Percentiles rank a stretch among this genome's conserved stretches.
phyloP scores from a whole-genome alignment of 2,329 filamentous ascomycete genomes.

The Alternaria solani region DNA sequence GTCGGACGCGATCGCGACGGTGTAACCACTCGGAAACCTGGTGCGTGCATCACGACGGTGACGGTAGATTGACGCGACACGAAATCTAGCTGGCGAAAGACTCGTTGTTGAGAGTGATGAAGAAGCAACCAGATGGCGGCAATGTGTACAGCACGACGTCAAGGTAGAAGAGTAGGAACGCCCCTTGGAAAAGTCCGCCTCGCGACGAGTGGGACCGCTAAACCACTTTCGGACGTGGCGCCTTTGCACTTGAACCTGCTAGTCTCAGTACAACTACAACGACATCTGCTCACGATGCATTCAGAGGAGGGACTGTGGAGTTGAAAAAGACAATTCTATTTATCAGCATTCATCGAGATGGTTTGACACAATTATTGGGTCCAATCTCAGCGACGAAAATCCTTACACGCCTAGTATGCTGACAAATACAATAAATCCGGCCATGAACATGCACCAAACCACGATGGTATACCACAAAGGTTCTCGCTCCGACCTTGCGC shows the following conservation, averaged over 20 bases:
- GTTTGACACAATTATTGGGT: too few relatives aligned
- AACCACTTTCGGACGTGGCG: background rate
- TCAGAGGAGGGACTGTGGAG: too few relatives aligned
- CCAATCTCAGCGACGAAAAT: too few relatives aligned
- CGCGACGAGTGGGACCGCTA: background rate
- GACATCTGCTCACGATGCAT: background rate
- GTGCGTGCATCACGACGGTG: background rate
- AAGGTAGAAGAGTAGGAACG: background rate
- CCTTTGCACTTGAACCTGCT: background rate
- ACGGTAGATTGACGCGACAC: background rate
- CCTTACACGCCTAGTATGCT: background rate
- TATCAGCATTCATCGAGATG: too few relatives aligned
- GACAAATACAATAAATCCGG: background rate
- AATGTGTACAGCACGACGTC: background rate
- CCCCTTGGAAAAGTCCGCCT: background rate
- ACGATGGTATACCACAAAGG: background rate
- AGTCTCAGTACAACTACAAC: background rate
- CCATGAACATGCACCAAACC: background rate
- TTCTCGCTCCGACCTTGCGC: fast-evolving
- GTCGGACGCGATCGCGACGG: background rate
- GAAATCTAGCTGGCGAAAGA: too few relatives aligned
- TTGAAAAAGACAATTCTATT: too few relatives aligned
- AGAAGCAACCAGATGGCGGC: background rate
- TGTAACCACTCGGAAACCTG: background rate
- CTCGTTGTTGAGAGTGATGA: background rate